phyloP scores from a whole-genome alignment of 208 protist genomes.

The Leishmania gerbilli region DNA sequence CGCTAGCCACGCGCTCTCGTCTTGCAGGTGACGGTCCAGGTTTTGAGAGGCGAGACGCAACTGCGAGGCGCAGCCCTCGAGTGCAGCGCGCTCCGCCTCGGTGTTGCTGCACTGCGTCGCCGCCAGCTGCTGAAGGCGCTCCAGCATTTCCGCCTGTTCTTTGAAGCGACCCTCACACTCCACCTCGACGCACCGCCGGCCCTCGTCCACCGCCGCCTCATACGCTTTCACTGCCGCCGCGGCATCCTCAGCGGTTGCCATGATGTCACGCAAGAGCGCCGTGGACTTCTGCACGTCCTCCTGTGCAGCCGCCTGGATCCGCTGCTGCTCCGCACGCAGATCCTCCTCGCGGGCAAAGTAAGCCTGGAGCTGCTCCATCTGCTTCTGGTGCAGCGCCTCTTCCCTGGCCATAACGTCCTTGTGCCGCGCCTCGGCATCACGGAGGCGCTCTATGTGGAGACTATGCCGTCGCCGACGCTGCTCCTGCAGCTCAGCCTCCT shows the following conservation, averaged over 20 bases:
- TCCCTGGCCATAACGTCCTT: constrained; percentile 51
- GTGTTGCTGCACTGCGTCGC: constrained; percentile 49
- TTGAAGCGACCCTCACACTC: constrained; percentile 38
- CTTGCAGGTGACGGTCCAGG: constrained; percentile 63
- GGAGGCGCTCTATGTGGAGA: constrained; percentile 68
- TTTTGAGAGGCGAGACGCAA: constrained; percentile 41
- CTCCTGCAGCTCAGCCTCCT: constrained; percentile 62
- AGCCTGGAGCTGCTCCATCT: constrained; percentile 66
- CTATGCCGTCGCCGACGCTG: constrained; percentile 49
- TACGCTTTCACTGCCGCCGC: constrained; percentile 51
- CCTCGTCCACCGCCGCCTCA: constrained; percentile 44
- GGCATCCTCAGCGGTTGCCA: constrained; percentile 40
- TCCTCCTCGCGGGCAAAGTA: constrained; percentile 54
- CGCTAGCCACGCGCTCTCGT: constrained; percentile 62
- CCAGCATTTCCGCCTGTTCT: constrained; percentile 40
- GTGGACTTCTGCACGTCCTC: constrained; percentile 43
- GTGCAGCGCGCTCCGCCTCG: constrained; percentile 44
- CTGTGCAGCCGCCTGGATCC: constrained; percentile 39
- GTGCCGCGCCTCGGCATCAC: constrained; percentile 58
- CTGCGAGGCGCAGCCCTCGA: constrained; percentile 47
- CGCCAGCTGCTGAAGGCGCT: constrained; percentile 43
- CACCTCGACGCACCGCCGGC: constrained; percentile 34
- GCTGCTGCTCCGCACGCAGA: constrained; percentile 50
- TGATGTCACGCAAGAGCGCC: constrained; percentile 37
- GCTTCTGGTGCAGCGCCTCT: constrained; percentile 55